Evolutionary conservation across 2,329 filamentous ascomycete genomes (phyloP), one percentile per base, ranked within the genome.

Genomic region (Talaromyces piceae): DNA sequence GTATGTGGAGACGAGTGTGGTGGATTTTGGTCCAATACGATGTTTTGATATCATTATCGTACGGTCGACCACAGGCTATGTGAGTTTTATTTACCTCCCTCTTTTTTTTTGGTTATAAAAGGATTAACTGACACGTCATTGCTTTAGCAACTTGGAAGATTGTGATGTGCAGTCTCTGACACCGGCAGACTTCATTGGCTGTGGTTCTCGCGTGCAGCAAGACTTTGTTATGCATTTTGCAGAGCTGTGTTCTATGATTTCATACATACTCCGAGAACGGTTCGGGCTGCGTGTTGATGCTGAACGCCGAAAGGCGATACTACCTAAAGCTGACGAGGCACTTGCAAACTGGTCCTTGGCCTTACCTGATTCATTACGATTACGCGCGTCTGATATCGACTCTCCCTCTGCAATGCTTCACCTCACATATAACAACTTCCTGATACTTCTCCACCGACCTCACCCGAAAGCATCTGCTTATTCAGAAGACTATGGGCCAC

Each of bases 31-130:
- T 73, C 18, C 70, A 73, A 51, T 72, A 69, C 47, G 71, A 73
- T 56, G 68, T 72, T 11, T 63, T 73, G 62, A 65, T 72, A 5
- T 71, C 69, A 25, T 55, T 73, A 37, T 68, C 70, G 16, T 74
- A 78, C 59, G 77, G 77, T 31, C 70, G 77, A 45, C 77, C 77
- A 16, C 73, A 76, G 57, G 72, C 74, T 18, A 74, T 80, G 66
- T 71, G 61, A 63, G 68, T 28, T 30, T 18, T 28, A 23, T 11
- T 45, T 39, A 18, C 20, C n/a, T n/a, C n/a, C n/a, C n/a, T n/a
- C n/a, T n/a, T n/a, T n/a, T n/a, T n/a, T n/a, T n/a, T n/a, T 26
- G 26, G 22, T 1, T 25, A 26, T 18, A 28, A 43, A 9, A 46
- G 11, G 16, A 16, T 9, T 43, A 5, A 41, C n/a, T 25, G 47